Evolutionary conservation across 768 basidiomycete species (phyloP), one percentile per base, ranked within the genome.

Genomic region (Strobilomyces confusus): DNA sequence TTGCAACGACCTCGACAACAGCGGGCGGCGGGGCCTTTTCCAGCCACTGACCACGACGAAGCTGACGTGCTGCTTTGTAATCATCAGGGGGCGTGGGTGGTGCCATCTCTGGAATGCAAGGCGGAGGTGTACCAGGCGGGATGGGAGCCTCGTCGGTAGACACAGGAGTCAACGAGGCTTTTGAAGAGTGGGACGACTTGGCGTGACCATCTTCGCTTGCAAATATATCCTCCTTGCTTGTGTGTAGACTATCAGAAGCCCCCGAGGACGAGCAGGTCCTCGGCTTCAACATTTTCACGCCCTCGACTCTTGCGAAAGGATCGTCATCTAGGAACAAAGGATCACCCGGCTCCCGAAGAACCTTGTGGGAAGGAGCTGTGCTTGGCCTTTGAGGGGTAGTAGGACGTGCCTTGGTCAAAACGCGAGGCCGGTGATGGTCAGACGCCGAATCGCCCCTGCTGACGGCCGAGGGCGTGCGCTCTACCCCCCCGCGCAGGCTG

Each of bases 241-340:
- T 38, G 13, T 14, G 38, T 15, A 25, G 41, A 25, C 41, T 43
- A 23, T 34, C 37, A 8, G 44, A 38, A 12, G 30, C 38, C 3
- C 45, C 45, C 1, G 51, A 57, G 3, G 46, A 51, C 0, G 51
- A 51, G 8, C 51, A 13, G 17, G 38, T 25, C 42, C 55, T 60
- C 41, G 58, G 44, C 30, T 67, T 70, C 34, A 81, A 32, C 72
- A 85, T 63, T 60, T 63, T 77, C 9, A 84, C 81, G 17, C 80
- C 81, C 37, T 78, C 76, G 0, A 64, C 68, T 60, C 77, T 78
- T 11, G 82, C 83, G 65, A 85, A 84, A 4, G 83, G 69, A 19
- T 69, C 69, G 12, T 61, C 59, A 12, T 70, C 69, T n/a, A 69
- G 56, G 47, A 69, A 54, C 3, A 70, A 51, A 17, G 65, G 56